phyloP scores from a whole-genome alignment of 148 eudicot genomes.

The Vaccinium vitisidaea region DNA sequence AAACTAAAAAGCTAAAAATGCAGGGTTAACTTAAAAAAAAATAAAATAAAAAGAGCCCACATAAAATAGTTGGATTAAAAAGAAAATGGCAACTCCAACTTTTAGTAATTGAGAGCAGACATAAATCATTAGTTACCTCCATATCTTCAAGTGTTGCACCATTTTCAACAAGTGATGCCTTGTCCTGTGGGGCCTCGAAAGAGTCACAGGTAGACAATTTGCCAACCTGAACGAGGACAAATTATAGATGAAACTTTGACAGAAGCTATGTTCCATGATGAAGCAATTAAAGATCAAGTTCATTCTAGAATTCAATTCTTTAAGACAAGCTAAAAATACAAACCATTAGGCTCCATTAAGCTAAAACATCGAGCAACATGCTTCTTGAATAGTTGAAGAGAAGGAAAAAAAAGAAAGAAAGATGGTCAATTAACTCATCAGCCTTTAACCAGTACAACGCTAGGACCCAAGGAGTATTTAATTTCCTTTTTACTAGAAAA shows the following conservation, averaged over 20 bases:
- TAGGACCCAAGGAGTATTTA: not conserved
- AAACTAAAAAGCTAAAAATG: not conserved
- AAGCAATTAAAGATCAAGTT: not conserved
- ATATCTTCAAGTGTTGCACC: conserved; percentile 89
- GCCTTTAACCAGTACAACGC: not conserved
- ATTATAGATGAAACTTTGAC: not conserved
- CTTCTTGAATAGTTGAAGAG: not conserved
- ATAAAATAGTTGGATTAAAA: not conserved
- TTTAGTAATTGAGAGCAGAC: not conserved
- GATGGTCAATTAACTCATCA: not conserved
- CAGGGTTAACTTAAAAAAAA: not conserved
- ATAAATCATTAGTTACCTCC: conserved; percentile 50
- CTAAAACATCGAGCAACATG: not conserved
- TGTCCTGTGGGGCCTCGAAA: conserved; percentile 84
- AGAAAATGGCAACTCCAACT: not conserved
- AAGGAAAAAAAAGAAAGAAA: not conserved
- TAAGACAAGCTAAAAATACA: not conserved
- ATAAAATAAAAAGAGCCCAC: not conserved
- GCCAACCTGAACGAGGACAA: conserved; percentile 53
- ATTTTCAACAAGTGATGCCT: conserved; percentile 63
- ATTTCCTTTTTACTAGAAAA: not conserved
- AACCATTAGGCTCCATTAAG: not conserved
- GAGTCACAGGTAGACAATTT: conserved; percentile 95
- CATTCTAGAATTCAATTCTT: not conserved
- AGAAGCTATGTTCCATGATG: not conserved